These are phyloP conservation scores for Apophysomyces elegans DNA, from an alignment of 371 early-diverging fungal species.

Conservation along the genomic window DNA sequence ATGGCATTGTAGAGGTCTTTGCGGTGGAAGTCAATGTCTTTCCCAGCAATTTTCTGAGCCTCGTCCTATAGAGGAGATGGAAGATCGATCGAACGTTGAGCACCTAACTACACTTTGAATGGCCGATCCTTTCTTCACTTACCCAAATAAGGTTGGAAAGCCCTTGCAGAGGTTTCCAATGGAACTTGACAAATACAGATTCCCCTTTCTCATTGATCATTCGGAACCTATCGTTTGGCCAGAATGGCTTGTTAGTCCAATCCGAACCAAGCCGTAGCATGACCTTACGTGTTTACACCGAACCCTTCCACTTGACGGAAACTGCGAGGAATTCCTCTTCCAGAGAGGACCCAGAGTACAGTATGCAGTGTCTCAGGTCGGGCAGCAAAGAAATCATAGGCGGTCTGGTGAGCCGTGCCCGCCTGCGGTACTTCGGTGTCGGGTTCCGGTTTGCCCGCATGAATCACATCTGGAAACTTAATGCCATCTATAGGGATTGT, in stretches of 20 bases:
- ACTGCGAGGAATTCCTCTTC: conserved; percentile 48
- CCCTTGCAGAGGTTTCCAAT: conserved; percentile 56
- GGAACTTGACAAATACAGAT: conserved; percentile 50
- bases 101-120: not conserved
- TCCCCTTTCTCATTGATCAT: conserved; percentile 52
- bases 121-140: not conserved
- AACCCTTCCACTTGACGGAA: conserved; percentile 52
- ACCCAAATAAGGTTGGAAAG: conserved; percentile 46
- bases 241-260: no score
- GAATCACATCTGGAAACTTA: conserved; percentile 56
- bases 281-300: conserved; percentile 38
- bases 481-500: conserved; percentile 32
- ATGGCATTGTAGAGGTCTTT: conserved; percentile 54
- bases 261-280: not conserved
- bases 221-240: conserved; percentile 28
- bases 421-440: conserved; percentile 52
- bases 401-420: conserved; percentile 52
- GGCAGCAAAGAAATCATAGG: conserved; percentile 56
- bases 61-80: conserved; percentile 31
- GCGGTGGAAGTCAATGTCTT: conserved; percentile 55
- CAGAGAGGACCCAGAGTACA: conserved; percentile 49
- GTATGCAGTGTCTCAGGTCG: conserved; percentile 51
- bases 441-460: conserved; percentile 55
- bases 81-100: no score
- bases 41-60: conserved; percentile 54